Evolutionary conservation across 2,329 filamentous ascomycete species (phyloP), one percentile per base, ranked within the genome.

Genomic region (Pseudocercospora musae): DNA sequence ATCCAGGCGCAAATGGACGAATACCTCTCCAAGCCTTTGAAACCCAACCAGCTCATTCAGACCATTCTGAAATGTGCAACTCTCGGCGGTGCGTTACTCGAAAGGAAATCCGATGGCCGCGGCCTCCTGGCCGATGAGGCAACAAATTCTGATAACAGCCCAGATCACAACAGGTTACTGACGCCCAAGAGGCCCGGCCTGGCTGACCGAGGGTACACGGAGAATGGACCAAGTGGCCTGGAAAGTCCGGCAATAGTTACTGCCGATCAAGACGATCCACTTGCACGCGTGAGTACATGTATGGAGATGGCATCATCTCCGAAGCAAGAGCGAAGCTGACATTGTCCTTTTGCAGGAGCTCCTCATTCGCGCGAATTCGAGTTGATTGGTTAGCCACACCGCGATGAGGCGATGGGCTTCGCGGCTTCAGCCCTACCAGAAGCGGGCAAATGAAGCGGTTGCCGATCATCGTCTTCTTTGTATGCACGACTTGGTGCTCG

Each of bases 1-100:
- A 96, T 99, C 65, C 92, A 96, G 75, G 95, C 94, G 9, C 92
- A 98, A 80, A 99, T 99, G 95, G 95, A 99, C 76, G 95, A 99
- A 77, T 99, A 99, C 74, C 82, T 99, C 46, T 96, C 94, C 18
- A 99, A 99, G 76, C 94, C 94, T 25, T 82, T 98, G 64, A 96
- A 97, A 77, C 94, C 96, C 74, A 97, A 96, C 75, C 92, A 96
- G 76, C 88, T 98, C 73, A 97, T 98, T 72, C 94, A 98, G 79
- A 97, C 93, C 0, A 98, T 99, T 63, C 85, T 98, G 67, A 96
- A 97, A 77, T 98, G 94, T 75, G 94, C 92, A 11, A 97, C 95
- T 4, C 87, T 98, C 33, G 92, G 94, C 62, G 89, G 91, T 50
- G 89, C 89, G 56, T 82, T 96, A 58, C 84, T 94, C 57, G 91